A percentile compares a stretch with the other conserved stretches of the same genome.
These are phyloP conservation scores for Microascus cirrosus DNA, from an alignment of 2,329 filamentous ascomycete species.

Conservation along the genomic window DNA sequence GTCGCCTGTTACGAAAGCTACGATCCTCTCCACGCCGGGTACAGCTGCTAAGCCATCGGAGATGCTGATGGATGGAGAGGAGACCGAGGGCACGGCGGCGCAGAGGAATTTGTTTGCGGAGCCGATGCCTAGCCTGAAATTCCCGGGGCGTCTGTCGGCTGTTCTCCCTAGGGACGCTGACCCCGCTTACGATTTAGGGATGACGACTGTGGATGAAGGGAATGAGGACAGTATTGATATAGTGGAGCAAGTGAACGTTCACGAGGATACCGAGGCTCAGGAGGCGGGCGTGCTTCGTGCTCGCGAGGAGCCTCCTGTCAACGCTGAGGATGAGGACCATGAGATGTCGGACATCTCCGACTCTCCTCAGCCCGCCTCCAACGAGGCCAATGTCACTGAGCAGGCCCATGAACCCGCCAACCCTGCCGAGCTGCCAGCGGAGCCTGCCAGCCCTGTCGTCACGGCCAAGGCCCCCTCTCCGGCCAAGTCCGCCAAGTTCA, in stretches of 20 bases:
- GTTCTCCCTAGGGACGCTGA: constrained; percentile 31
- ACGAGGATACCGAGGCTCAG: constrained; percentile 6
- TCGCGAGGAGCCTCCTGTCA: constrained; percentile 9
- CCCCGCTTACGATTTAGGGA: constrained; percentile 16
- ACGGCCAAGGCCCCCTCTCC: constrained; percentile 15
- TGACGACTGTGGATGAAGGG: constrained; percentile 8
- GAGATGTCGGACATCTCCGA: constrained; percentile 5
- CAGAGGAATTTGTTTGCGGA: constrained; percentile 14
- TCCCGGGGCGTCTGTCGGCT: constrained; percentile 33
- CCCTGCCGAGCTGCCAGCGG: constrained; percentile 1
- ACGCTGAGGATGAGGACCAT: constrained; percentile 9
- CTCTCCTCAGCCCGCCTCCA: not conserved
- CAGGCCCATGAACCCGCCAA: not conserved
- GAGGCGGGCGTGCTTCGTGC: constrained; percentile 2
- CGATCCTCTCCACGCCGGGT: constrained; percentile 18
- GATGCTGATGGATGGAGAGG: constrained; percentile 22
- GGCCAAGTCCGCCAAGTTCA: constrained; percentile 10
- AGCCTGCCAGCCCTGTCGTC: constrained; percentile 5
- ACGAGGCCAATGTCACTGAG: not conserved
- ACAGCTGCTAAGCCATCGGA: constrained; percentile 14
- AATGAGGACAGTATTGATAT: constrained; percentile 3
- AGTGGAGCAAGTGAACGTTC: constrained; percentile 8
- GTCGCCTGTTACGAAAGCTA: constrained; percentile 18
- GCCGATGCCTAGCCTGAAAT: constrained; percentile 22
- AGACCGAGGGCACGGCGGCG: constrained; percentile 11